A percentile compares a stretch with the other conserved stretches of the same genome.
Evolutionary conservation across 1,284 basidiomycete genomes (phyloP).

Genomic region (Chalciporus sp.): DNA sequence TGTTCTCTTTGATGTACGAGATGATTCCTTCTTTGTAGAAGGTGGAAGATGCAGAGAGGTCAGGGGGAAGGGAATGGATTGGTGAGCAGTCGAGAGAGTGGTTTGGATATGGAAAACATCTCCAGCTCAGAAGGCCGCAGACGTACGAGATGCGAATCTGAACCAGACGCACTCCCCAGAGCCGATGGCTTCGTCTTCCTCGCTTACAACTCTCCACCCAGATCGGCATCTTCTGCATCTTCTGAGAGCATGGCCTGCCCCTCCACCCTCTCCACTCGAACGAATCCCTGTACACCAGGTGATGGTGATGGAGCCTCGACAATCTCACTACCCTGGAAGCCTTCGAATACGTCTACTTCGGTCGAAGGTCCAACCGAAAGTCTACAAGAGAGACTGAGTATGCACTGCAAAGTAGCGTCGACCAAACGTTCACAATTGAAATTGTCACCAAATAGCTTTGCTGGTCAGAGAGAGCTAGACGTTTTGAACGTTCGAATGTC

Average conservation of each 20-base stretch:
- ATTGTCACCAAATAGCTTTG: no score
- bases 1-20: constrained; percentile 29
- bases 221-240: constrained; percentile 57
- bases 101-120: constrained; percentile 17
- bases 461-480: no score
- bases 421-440: no score
- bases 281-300: neutral
- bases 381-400: no score
- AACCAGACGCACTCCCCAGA: constrained; percentile 42
- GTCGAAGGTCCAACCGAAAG: constrained; percentile 25
- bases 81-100: neutral
- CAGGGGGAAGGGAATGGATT: constrained; percentile 29
- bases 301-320: constrained; percentile 1
- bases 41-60: constrained; percentile 27
- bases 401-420: no score
- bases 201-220: constrained; percentile 59
- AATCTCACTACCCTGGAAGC: constrained; percentile 54
- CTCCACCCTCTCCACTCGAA: constrained; percentile 20
- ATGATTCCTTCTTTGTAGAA: constrained; percentile 25
- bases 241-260: constrained; percentile 34
- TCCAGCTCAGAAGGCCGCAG: constrained; percentile 47
- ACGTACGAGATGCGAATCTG: constrained; percentile 64
- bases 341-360: constrained; percentile 51
- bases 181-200: constrained; percentile 37
- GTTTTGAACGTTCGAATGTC: no score